Base-by-base conservation (phyloP, 2,329 filamentous ascomycete genomes). In the Dactylellina parvicollis region DNA sequence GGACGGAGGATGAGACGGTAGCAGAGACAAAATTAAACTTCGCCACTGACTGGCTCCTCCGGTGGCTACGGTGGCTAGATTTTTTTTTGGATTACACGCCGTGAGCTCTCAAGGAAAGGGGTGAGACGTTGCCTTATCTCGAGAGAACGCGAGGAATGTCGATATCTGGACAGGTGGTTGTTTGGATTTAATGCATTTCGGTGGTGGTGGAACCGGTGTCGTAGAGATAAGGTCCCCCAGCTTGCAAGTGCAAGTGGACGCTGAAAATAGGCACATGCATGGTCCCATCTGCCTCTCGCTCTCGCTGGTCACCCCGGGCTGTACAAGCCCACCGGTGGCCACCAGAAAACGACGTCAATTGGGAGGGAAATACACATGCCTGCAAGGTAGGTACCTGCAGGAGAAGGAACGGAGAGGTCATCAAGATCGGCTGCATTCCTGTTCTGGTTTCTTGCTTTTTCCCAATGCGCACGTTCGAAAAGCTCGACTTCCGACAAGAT, bases 341-440 rank as follows among this genome's bases (percentile, higher is more conserved):
- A 30, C 38, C 52, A 42, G 26, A 44, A 40, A 22, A 54, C 49
- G 32, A 54, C 30, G 49, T 38, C 47, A 54, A 38, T 34, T 36
- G 47, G 28, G n/a, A 30, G 42, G 5, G 32, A 18, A 7, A n/a
- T 3, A 24, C 14, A 34, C 7, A 7, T 34, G 30, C 14, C 14
- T 4, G 46, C n/a, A n/a, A n/a, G 12, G 18, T 24, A 72, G 50
- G 67, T 72, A 72, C 67, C 67, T 72, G 59, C 67, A 70, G 65
- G 14, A 44, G n/a, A 10, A 50, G 22, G 12, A 30, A 59, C 24
- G 42, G 2, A 16, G 24, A 44, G 30, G 46, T n/a, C 20, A 28
- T 32, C 38, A 36, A 20, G 44, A 57, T 72, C 59, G 47, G 44
- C 57, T 72, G 66, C 59, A 72, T 72, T 61, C 47, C 44, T 18